phyloP scores from a whole-genome alignment of 1,284 basidiomycete genomes.

The Cryptococcus sp. region DNA sequence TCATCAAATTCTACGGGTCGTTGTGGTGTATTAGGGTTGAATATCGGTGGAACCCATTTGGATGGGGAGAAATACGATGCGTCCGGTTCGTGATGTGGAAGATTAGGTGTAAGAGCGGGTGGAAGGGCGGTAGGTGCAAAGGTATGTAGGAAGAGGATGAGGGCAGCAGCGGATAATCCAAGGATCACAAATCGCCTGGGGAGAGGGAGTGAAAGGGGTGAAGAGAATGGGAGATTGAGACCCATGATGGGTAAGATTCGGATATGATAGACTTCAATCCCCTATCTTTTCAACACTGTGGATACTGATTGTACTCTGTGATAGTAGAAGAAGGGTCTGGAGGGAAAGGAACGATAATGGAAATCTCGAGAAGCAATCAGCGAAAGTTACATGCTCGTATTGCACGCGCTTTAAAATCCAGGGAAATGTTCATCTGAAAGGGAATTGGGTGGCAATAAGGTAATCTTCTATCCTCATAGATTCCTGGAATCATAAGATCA shows the following conservation, averaged over 20 bases:
- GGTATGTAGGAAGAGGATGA: constrained; percentile 38
- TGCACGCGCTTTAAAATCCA: no score
- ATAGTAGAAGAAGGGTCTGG: no score
- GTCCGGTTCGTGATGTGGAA: constrained; percentile 34
- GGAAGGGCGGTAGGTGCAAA: constrained; percentile 35
- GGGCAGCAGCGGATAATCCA: constrained; percentile 17
- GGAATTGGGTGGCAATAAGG: no score
- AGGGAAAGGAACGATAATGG: no score
- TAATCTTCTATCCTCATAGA: no score
- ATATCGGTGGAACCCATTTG: constrained; percentile 42
- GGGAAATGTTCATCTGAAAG: no score
- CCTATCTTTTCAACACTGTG: no score
- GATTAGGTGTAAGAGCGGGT: constrained; percentile 27
- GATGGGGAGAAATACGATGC: constrained; percentile 31
- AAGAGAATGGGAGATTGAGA: constrained; percentile 24
- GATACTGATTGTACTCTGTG: no score
- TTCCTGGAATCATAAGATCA: no score
- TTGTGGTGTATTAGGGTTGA: constrained; percentile 26
- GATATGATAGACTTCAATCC: no score
- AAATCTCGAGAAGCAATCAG: no score
- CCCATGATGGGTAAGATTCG: background rate
- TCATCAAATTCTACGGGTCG: constrained; percentile 42
- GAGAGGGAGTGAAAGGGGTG: constrained; percentile 25
- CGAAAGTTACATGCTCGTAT: no score
- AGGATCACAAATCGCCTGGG: constrained; percentile 34